Evolutionary conservation across 768 basidiomycete species (phyloP).

Genomic region (Tricholoma saponaceum): DNA sequence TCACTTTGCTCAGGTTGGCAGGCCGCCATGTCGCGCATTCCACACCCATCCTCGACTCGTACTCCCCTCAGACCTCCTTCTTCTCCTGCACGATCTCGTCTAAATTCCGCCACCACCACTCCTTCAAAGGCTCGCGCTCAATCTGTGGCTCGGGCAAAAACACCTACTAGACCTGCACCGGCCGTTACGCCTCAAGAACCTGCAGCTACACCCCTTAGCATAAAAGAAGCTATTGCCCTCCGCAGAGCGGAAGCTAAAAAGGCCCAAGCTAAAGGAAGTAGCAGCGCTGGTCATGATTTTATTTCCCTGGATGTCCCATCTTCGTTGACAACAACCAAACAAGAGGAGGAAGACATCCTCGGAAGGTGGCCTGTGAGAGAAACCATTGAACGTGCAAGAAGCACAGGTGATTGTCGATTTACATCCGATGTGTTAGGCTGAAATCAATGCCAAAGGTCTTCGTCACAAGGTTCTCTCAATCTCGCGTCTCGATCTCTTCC

Average conservation of each 20-base stretch:
- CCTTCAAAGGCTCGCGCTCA: constrained; percentile 18
- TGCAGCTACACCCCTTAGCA: constrained; percentile 33
- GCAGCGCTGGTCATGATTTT: constrained; percentile 31
- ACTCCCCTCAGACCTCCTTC: constrained; percentile 22
- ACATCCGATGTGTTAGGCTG: constrained; percentile 27
- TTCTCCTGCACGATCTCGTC: constrained; percentile 18
- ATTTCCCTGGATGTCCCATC: constrained; percentile 46
- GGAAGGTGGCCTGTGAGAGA: constrained; percentile 69
- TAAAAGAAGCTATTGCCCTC: constrained; percentile 77
- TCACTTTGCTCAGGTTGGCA: too few species aligned
- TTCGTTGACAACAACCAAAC: constrained; percentile 27
- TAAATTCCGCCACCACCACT: constrained; percentile 9
- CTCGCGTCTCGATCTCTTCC: constrained; percentile 67
- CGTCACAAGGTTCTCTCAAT: constrained; percentile 63
- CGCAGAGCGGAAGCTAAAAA: constrained; percentile 80
- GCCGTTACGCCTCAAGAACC: constrained; percentile 9
- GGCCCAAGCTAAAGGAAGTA: constrained; percentile 26
- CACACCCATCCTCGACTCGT: constrained; percentile 24
- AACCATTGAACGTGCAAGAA: constrained; percentile 73
- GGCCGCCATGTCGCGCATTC: constrained; percentile 30
- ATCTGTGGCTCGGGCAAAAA: constrained; percentile 17
- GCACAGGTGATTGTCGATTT: constrained; percentile 55
- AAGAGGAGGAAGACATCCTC: constrained; percentile 48
- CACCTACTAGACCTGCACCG: constrained; percentile 13
- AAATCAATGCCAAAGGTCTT: constrained; percentile 44